Base-by-base conservation (phyloP, 768 basidiomycete genomes). In the Collybia sordida region DNA sequence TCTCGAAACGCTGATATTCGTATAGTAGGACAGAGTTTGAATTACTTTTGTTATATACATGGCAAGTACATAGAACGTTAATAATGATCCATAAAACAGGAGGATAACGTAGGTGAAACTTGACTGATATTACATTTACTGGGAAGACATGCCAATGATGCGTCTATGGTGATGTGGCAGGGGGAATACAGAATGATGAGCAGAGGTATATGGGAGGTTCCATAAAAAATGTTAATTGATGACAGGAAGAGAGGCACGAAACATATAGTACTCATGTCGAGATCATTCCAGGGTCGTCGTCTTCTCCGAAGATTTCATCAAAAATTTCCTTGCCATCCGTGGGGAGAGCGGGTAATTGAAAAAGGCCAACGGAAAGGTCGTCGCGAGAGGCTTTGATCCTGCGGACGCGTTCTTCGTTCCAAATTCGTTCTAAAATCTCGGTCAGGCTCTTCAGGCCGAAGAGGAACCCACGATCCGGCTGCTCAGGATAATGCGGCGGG, bases 391-490 rank as follows among this genome's bases (percentile, higher is more conserved):
- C 64, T 69, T 88, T 87, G 56, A 84, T 81, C 56, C 87, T 75
- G 50, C 81, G 74, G 55, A 85, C 74, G 47, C 87, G 82, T 69
- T 96, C 93, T 52, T 87, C 82, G 52, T 90, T 86, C 90, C 93
- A 98, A 36, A 96, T 90, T 44, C 75, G 78, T 64, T 89, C 88
- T 57, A 99, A 69, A 27, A 88, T 75, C 56, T 79, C 78, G 9
- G 88, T 78, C 24, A 98, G 68, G 63, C 79, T 93, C 74, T 86
- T 87, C 66, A 99, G 68, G 3, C 97, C 97, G 63, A 89, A 90
- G 24, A 98, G 68, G 69, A 98, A 98, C 5, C 97, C 97, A 44
- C 92, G 84, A 68, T 99, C 97, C 18, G 97, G 90, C 64, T 88
- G 80, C 37, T 88, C 83, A 1, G 88, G 85, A 55, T 91, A 90